Evolutionary conservation across 257 asterid genomes (phyloP), one percentile per base, ranked within the genome.

Genomic region (Solanum pennellii): DNA sequence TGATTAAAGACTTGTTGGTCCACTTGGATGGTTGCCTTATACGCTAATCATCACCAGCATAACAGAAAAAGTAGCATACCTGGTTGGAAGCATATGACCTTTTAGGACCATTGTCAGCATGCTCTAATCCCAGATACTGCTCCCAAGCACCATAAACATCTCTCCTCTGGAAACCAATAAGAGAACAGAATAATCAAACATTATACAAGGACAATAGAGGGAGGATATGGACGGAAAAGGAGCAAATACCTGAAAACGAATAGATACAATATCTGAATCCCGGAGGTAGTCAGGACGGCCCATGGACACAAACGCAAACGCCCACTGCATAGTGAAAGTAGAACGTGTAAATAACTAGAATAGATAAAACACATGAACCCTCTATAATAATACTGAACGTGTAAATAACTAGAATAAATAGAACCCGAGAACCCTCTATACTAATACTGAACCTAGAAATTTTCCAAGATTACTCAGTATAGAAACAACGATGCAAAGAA

Each of bases 101-200:
- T 91, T 95, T 94, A 65, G 95, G 94, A 82, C 93, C 93, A 47
- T 93, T 91, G 87, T 94, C 98, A 20, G 94, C 86, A 91, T 95
- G 97, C 93, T 95, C 97, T 86, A 95, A 91, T 88, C 97, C 98
- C 82, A 94, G 92, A 93, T 95, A 94, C 88, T 92, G 98, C 93
- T 94, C 97, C 95, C 97, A 94, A 90, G 95, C 95, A 89, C 97
- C 97, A 84, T 93, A 92, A 44, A 93, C 94, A 62, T 94, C 96
- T 90, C 96, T 90, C 88, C 94, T 91, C 98, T 95, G 92, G 73
- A 86, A 82, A 71, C 73, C 66, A 87, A 77, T 82, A 18, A 29
- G 74, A 37, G 76, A 74, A 65, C 13, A 68, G 25, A 75, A 87
- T 62, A 74, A 56, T 37, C 65, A 39, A 82, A 89, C n/a, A 37